A percentile compares a stretch with the other conserved stretches of the same genome.
Evolutionary conservation across 1,284 basidiomycete species (phyloP).

Genomic region (Sphagnurus paluster): DNA sequence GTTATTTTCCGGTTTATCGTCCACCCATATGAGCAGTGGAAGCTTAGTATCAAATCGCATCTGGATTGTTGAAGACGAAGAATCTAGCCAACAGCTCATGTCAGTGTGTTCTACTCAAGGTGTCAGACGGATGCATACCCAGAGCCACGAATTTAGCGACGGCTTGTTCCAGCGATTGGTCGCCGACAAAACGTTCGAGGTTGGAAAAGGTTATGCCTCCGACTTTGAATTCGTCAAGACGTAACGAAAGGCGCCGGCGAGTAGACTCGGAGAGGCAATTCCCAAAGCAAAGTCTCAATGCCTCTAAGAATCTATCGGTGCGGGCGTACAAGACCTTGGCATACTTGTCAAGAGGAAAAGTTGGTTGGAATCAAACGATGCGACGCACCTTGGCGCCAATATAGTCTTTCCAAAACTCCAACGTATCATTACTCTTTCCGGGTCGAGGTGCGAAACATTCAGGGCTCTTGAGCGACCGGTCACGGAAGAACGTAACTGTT

Average conservation of each 20-base stretch:
- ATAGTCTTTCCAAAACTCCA: slow-evolving; percentile 21
- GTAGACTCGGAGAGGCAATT: slow-evolving; percentile 11
- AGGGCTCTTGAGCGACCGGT: slow-evolving; percentile 1
- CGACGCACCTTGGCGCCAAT: slow-evolving; percentile 19
- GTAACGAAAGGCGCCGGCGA: slow-evolving; percentile 14
- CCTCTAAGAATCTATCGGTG: slow-evolving; percentile 15
- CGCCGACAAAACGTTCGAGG: slow-evolving; percentile 17
- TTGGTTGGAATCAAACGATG: background rate
- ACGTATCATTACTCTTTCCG: slow-evolving; percentile 13
- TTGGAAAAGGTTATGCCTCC: slow-evolving; percentile 18
- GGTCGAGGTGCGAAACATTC: slow-evolving; percentile 8
- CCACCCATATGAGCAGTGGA: slow-evolving; percentile 28
- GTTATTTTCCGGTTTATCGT: slow-evolving; percentile 23
- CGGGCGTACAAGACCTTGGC: slow-evolving; percentile 14
- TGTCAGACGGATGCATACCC: background rate
- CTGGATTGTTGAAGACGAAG: background rate
- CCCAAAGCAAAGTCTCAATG: slow-evolving; percentile 17
- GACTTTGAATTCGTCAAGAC: slow-evolving; percentile 20
- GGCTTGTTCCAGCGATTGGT: slow-evolving; percentile 10
- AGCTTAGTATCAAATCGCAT: slow-evolving; percentile 3
- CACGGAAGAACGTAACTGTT: slow-evolving; percentile 13
- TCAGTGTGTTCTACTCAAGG: background rate
- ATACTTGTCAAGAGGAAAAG: background rate
- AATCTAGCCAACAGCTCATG: background rate
- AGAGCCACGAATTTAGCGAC: slow-evolving; percentile 11